Percentiles rank a stretch among this genome's conserved stretches.
Evolutionary conservation across 805 yeast species (phyloP).

Genomic region (Brettanomyces nanus): DNA sequence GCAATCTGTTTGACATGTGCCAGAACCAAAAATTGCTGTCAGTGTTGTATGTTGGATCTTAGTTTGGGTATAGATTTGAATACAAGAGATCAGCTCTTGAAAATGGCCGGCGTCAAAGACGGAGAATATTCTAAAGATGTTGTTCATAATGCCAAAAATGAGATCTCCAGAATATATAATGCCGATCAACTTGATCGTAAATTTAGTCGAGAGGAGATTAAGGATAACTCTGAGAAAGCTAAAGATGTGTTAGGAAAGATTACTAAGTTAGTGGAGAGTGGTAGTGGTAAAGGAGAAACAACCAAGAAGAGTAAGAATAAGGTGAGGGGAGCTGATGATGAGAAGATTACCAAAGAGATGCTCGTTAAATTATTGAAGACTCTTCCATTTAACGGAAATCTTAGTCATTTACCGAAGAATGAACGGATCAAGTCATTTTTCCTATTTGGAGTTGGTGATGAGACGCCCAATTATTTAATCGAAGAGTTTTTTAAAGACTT

Average conservation of each 20-base stretch:
- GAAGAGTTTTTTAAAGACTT: constrained; percentile 38
- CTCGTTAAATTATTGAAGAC: constrained; percentile 44
- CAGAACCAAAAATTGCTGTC: constrained; percentile 74
- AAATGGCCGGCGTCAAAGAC: constrained; percentile 45
- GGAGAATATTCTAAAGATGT: constrained; percentile 28
- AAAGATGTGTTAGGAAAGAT: constrained; percentile 7
- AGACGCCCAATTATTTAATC: constrained; percentile 56
- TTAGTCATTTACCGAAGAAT: constrained; percentile 33
- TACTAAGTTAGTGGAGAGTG: not conserved
- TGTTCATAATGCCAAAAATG: constrained; percentile 37
- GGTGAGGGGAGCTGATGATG: constrained; percentile 7
- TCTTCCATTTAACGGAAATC: constrained; percentile 63
- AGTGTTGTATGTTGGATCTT: constrained; percentile 76
- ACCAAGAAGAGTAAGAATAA: not conserved
- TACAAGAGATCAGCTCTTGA: constrained; percentile 71
- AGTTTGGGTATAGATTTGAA: constrained; percentile 74
- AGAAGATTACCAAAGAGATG: constrained; percentile 30
- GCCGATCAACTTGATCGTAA: constrained; percentile 38
- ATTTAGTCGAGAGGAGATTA: constrained; percentile 10
- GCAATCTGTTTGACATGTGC: constrained; percentile 77
- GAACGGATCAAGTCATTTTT: constrained; percentile 49
- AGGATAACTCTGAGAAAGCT: constrained; percentile 10
- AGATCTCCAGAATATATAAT: constrained; percentile 43
- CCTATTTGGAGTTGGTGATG: constrained; percentile 64
- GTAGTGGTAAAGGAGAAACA: constrained; percentile 7